A percentile compares a stretch with the other conserved stretches of the same genome.
Conservation (phyloP, 1,139 yeast genomes). For the Komagataea norvegica region DNA sequence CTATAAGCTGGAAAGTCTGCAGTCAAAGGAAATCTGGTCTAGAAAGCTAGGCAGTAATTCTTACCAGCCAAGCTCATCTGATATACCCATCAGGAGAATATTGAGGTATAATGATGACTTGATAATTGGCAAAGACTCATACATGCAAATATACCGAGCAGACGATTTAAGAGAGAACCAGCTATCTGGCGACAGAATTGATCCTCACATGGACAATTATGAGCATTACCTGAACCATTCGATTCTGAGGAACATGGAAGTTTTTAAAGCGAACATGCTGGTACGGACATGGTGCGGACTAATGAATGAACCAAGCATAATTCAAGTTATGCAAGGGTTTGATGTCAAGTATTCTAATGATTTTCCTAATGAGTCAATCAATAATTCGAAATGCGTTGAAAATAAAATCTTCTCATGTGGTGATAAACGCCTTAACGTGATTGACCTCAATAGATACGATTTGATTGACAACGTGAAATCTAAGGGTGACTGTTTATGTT, state of each 20-base stretch:
- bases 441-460: background rate
- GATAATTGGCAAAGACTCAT: constrained; percentile 4
- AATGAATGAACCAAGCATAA: constrained; percentile 19
- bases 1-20: constrained; percentile 1
- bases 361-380: constrained; percentile 8
- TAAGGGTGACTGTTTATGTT: constrained; percentile 7
- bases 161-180: constrained; percentile 11
- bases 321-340: constrained; percentile 9
- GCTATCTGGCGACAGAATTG: constrained; percentile 1
- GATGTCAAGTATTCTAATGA: constrained; percentile 6
- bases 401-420: constrained; percentile 3
- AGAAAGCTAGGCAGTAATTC: background rate
- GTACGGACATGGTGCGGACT: constrained; percentile 21
- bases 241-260: constrained; percentile 12
- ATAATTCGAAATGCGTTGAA: constrained; percentile 2
- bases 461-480: background rate
- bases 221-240: constrained; percentile 12
- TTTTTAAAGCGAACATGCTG: constrained; percentile 2
- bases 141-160: constrained; percentile 7
- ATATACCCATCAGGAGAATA: constrained; percentile 1
- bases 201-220: constrained; percentile 6
- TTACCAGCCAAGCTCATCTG: background rate
- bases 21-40: background rate
- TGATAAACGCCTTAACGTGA: constrained; percentile 1
- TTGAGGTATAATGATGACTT: background rate